Base-by-base conservation (phyloP, 495 filamentous ascomycete species). In the Lophium mytilinum region DNA sequence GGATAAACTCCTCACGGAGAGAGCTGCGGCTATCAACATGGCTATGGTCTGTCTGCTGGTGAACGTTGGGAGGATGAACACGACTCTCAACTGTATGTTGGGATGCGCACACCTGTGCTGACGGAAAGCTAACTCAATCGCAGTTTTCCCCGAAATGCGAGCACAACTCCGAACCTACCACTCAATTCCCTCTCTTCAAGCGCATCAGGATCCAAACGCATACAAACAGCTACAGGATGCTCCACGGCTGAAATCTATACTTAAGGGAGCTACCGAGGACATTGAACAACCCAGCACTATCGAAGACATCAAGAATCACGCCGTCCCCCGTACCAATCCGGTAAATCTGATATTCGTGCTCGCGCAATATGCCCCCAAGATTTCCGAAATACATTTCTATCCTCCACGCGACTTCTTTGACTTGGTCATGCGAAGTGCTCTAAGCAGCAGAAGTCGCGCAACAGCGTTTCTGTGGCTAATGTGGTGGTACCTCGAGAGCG, bases 71-170 rank as follows among this genome's bases (percentile, higher is more conserved):
- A 80, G 93, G 56, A 98, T 98, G 94, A 98, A 98, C 71, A 98
- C 93, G 14, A 98, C 93, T 0, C 75, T 98, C 19, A 98, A 98
- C 70, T 98, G 92, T 96, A 77, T 62, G 80, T 14, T 30, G 24
- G 35, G 43, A 50, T 24, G 41, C 46, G 18, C 52, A 60, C 37
- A 60, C 24, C 15, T 39, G 52, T 53, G 41, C 71, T 80, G 58
- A 76, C 60, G 45, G 10, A 6, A 30, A 3, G 24, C 24, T 30
- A 30, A 30, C 24, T 6, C 24, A 30, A 34, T 8, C 39, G 14
- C 68, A 97, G 92, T 98, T 75, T 98, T 98, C 72, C 93, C 94
- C 30, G 93, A 98, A 72, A 98, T 98, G 93, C 89, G 95, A 71
- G 93, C 93, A 43, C 93, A 97, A 63, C 79, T 98, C 36, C 88